Evolutionary conservation across 208 protist species (phyloP).

Genomic region (Acanthamoeba triangularis): DNA sequence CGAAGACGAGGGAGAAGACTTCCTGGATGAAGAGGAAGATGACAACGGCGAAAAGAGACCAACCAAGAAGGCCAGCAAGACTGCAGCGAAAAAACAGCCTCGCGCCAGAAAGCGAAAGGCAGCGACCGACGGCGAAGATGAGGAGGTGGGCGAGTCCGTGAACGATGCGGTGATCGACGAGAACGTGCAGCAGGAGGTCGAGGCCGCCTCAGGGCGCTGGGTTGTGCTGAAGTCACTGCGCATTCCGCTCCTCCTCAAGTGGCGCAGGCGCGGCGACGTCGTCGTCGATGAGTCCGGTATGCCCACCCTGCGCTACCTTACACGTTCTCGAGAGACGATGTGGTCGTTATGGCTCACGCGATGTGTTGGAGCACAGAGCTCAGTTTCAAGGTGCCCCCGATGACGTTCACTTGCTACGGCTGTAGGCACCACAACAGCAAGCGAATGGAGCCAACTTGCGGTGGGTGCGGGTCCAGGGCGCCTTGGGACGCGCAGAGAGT

Average conservation of each 20-base stretch:
- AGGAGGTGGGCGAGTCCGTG: not conserved
- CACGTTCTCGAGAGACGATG: not conserved
- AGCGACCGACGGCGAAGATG: not conserved
- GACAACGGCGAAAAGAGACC: not conserved
- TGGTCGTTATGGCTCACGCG: not conserved
- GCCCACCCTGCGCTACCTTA: too few relatives aligned
- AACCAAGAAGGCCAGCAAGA: not conserved
- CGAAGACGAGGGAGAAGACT: not conserved
- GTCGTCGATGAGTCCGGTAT: not conserved
- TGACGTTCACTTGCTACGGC: not conserved
- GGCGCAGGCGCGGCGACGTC: not conserved
- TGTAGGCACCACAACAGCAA: not conserved
- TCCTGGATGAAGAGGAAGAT: not conserved
- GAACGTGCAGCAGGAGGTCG: not conserved
- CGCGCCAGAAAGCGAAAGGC: not conserved
- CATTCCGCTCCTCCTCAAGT: not conserved
- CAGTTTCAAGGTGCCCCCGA: not conserved
- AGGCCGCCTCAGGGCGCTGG: not conserved
- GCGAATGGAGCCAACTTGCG: not conserved
- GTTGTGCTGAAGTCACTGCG: not conserved
- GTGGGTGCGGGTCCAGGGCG: not conserved
- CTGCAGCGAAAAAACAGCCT: not conserved
- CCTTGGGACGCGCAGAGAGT: not conserved
- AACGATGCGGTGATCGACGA: not conserved
- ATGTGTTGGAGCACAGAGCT: not conserved